A percentile compares a stretch with the other conserved stretches of the same genome.
These are phyloP conservation scores for Emergomyces africanus DNA, from an alignment of 2,329 filamentous ascomycete species.

Conservation along the genomic window DNA sequence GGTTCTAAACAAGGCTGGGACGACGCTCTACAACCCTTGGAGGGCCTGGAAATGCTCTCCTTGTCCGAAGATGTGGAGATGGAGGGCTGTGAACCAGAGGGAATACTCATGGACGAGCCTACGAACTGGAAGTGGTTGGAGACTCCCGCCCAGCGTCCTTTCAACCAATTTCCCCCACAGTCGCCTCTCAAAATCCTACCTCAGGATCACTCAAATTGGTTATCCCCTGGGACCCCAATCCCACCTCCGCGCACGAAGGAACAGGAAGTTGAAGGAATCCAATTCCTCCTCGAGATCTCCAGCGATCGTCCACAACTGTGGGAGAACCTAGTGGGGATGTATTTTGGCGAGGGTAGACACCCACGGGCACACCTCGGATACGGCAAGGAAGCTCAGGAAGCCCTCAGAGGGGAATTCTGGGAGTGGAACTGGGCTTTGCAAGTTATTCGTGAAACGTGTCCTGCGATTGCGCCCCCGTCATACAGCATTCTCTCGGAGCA, in stretches of 20 bases:
- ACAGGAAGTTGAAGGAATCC: neutral
- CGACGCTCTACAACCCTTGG: neutral
- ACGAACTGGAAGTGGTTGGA: neutral
- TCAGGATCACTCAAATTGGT: neutral
- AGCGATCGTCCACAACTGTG: neutral
- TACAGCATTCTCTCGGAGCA: conserved; percentile 2
- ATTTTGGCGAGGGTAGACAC: conserved; percentile 4
- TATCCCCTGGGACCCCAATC: neutral
- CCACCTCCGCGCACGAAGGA: conserved; percentile 1
- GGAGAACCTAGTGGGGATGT: conserved; percentile 4
- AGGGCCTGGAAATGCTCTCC: neutral
- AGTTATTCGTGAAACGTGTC: conserved; percentile 2
- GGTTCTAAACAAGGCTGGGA: neutral
- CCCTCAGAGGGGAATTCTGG: neutral
- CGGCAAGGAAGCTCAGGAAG: neutral
- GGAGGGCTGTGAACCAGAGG: neutral
- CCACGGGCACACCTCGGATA: conserved; percentile 1
- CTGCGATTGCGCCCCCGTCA: neutral
- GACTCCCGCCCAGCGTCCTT: neutral
- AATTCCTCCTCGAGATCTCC: conserved; percentile 1
- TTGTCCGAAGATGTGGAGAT: neutral
- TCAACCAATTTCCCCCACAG: neutral
- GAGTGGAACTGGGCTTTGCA: conserved; percentile 4
- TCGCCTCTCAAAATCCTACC: neutral
- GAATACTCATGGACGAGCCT: neutral